Evolutionary conservation across 257 asterid genomes (phyloP), one percentile per base, ranked within the genome.

Genomic region (Solanum piurae): DNA sequence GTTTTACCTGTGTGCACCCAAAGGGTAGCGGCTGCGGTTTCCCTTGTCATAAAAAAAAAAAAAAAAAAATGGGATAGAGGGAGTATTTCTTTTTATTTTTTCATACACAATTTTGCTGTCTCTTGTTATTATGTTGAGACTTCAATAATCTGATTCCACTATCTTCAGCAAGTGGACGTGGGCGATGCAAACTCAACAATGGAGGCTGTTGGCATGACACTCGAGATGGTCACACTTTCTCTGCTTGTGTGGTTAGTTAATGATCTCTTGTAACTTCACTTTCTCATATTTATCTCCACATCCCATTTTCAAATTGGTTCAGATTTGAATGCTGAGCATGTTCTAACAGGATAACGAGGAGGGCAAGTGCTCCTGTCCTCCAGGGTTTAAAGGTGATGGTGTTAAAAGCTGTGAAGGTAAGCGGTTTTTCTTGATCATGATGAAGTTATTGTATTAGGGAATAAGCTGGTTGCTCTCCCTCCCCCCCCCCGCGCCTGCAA

Each of bases 181-280:
- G 98, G 74, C 91, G 96, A 84, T 95, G 99, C 95, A 92, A 93
- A 88, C 91, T 96, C 89, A 92, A 93, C 44, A 90, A 96, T 79
- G 99, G 99, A 85, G 99, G 98, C 88, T 96, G 98, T 92, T 96
- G 99, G 98, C 95, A 95, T 90, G 98, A 91, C 25, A 91, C 88
- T 33, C 89, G 76, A 88, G 89, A 93, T 44, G 98, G 98, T 73
- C 93, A 83, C 71, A 86, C 94, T 87, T 92, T 90, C 89, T 92
- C 99, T 83, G 98, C 98, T 86, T 96, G 99, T 91, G 73, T 92
- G 97, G 99, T 95, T 71, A n/a, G 98, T 94, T 52, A 75, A 83
- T 83, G 49, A 71, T 71, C 71, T 40, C 82, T 66, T 29, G 37
- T 25, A 23, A 21, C 52, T 86, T 6, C 69, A 71, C 9, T 52